These are phyloP conservation scores for Diaporthe velutina DNA, from an alignment of 2,329 filamentous ascomycete species.

Conservation along the genomic window DNA sequence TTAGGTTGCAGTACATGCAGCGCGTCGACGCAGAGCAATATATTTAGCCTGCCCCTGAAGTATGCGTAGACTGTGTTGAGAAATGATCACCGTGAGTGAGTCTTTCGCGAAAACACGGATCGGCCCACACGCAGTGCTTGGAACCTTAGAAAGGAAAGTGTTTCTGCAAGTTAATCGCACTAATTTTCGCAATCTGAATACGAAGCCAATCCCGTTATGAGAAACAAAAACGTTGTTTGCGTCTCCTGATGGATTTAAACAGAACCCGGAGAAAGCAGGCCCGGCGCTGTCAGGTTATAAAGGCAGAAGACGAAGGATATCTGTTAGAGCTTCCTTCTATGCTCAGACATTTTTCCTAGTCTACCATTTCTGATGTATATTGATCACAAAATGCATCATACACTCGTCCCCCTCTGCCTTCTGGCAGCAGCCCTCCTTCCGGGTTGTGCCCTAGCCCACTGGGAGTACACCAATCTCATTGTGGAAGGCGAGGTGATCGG, in stretches of 20 bases:
- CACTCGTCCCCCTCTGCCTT: background rate
- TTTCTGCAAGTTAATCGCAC: background rate
- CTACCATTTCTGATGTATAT: too few relatives aligned
- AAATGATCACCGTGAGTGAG: slow-evolving; percentile 1
- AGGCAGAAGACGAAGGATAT: background rate
- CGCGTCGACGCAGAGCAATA: background rate
- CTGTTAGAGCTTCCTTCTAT: background rate
- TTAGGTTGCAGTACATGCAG: background rate
- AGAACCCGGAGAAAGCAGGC: background rate
- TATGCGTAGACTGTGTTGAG: background rate
- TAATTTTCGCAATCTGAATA: background rate
- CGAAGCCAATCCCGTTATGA: background rate
- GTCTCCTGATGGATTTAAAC: background rate
- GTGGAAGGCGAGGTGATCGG: slow-evolving; percentile 5
- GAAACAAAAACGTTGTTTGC: background rate
- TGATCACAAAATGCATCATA: background rate
- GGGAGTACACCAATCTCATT: slow-evolving; percentile 12
- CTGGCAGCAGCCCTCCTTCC: background rate
- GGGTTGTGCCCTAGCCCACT: background rate
- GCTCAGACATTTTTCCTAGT: too few relatives aligned
- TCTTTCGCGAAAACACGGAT: background rate
- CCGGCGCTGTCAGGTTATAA: background rate
- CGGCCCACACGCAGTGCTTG: background rate
- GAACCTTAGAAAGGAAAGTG: background rate
- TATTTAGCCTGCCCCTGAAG: background rate